phyloP scores from a whole-genome alignment of 495 filamentous ascomycete genomes.

The Aspergillus sclerotioniger region DNA sequence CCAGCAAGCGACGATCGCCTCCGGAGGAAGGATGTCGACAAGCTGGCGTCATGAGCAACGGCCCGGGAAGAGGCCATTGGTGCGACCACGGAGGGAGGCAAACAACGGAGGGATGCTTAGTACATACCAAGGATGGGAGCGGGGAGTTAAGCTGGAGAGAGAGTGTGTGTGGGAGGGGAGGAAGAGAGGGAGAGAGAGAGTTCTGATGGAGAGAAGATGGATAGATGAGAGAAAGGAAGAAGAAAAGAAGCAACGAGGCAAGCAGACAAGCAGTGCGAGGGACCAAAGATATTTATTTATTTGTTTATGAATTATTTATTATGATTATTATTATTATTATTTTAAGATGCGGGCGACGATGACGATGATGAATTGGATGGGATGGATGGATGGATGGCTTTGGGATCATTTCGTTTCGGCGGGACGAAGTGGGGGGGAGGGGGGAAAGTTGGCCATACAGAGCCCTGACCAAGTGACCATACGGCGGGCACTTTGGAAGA shows the following conservation, averaged over 20 bases:
- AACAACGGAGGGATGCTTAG: background rate
- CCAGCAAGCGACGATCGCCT: slow-evolving; percentile 25
- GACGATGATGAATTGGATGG: no score
- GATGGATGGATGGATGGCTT: background rate
- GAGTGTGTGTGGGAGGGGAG: background rate
- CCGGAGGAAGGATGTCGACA: slow-evolving; percentile 25
- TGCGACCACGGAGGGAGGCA: background rate
- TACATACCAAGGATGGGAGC: background rate
- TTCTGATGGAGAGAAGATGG: background rate
- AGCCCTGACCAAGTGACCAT: background rate
- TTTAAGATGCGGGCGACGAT: no score
- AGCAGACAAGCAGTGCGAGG: slow-evolving; percentile 9
- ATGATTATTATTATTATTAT: no score
- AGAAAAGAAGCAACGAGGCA: slow-evolving; percentile 11
- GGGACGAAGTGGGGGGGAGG: slow-evolving; percentile 14
- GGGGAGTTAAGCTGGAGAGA: background rate
- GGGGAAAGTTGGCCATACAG: background rate
- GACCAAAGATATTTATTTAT: slow-evolving; percentile 8
- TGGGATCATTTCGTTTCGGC: slow-evolving; percentile 9
- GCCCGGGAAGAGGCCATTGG: background rate
- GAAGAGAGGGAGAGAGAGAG: background rate
- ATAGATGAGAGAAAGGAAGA: slow-evolving; percentile 4
- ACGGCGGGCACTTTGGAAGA: background rate
- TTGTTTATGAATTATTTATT: no score
- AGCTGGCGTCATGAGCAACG: slow-evolving; percentile 30